Base-by-base conservation (phyloP, 176 grass and related monocot species). In the Melocanna baccifera region DNA sequence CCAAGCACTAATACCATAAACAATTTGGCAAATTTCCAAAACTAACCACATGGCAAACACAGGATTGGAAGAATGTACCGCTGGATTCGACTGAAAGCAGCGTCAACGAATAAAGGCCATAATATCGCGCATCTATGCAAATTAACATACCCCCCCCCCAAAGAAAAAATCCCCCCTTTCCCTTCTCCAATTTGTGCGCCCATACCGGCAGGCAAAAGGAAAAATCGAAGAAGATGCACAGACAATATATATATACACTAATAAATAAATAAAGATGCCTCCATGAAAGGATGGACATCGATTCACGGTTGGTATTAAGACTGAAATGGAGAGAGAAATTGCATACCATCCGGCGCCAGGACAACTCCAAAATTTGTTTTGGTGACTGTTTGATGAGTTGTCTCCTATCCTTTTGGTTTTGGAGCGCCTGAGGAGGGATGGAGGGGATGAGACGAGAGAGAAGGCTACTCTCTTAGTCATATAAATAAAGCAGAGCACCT, bases 291-390 rank as follows among this genome's bases (percentile, higher is more conserved):
- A 56, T 57, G 40, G 40, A 14, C 1, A 64, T 7, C 40, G 23
- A 78, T 32, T 11, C 41, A 64, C 40, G 26, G 59, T 7, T 32
- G 10, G 20, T 36, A 25, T 16, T 9, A 62, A 45, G 29, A 26
- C 9, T 32, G 42, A 71, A 39, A 40, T 9, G 18, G n/a, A 45
- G 13, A 10, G 57, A 15, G 48, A 22, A 53, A 45, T 36, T 67
- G 53, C 80, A 25, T 79, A 88, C 86, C 86, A 84, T 72, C 32
- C 55, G 40, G 41, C 32, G 9, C 8, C 9, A 65, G 13, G 71
- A 26, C 28, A 23, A 34, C 45, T 46, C 39, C 25, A 18, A 18
- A 34, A 37, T 40, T 4, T 39, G 19, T 34, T 40, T 39, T 56
- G 56, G n/a, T 9, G 23, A 26, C n/a, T 10, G 22, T 7, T 41